Base-by-base conservation (phyloP, 352 stramenopile species). In the Pythium dissotocum region DNA sequence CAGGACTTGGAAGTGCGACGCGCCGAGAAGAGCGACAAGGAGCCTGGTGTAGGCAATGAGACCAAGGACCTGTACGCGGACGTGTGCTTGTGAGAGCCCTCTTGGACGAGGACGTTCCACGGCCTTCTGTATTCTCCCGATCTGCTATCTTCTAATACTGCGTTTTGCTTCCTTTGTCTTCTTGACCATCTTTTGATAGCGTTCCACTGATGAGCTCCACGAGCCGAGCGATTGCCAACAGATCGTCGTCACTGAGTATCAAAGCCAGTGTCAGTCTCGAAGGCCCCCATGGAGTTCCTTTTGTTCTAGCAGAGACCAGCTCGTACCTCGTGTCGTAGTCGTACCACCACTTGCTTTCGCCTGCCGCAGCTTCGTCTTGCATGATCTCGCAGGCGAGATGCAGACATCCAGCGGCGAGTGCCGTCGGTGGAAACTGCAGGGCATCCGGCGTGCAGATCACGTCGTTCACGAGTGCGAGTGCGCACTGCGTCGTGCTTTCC, bases 281-380 rank as follows among this genome's bases (percentile, higher is more conserved):
- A 58, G 13, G 9, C 6, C 16, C 13, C 13, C 13, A 4, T 46
- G 4, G 5, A 9, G 8, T 24, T 53, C 46, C 32, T 6, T 4
- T 9, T 14, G 6, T 2, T 4, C 42, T 28, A 6, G 7, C 7
- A 26, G 42, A 51, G 16, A 30, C 7, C 48, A 26, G 21, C 4
- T 33, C 49, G 6, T 59, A 87, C 78, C 77, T 85, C 4, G 77
- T 76, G 61, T 85, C 77, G 69, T 75, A 83, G 13, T 54, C 61
- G 32, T 83, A 85, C 79, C 79, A 87, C 79, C 79, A 87, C 58
- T 83, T 87, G 28, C 35, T 52, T 12, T 53, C 44, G n/a, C 4
- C 58, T 4, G 7, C 21, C n/a, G 24, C 18, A 26, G 10, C 16
- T 1, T 44, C 52, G 12, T 36, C 33, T 16, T 65, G 24, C 63